Evolutionary conservation across 2,329 filamentous ascomycete species (phyloP).

Genomic region (Dactylellina sp.): DNA sequence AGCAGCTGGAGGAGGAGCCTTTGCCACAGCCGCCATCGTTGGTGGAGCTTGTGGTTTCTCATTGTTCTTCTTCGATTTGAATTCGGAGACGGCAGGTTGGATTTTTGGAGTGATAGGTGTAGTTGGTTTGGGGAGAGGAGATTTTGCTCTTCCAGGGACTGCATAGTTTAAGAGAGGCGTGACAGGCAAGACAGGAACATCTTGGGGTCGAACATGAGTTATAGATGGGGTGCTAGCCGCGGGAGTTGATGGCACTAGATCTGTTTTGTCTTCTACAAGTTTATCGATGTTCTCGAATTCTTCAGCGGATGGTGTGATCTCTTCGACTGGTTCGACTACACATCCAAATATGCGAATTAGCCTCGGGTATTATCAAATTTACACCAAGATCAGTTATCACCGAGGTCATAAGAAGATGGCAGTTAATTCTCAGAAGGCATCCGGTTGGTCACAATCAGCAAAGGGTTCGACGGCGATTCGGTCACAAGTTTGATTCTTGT

Average conservation of each 20-base stretch:
- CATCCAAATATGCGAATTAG: slow-evolving; percentile 36
- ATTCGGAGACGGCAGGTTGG: slow-evolving; percentile 27
- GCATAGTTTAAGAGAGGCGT: slow-evolving; percentile 49
- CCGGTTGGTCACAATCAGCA: slow-evolving; percentile 47
- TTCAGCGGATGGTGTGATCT: slow-evolving; percentile 43
- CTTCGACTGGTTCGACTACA: slow-evolving; percentile 53
- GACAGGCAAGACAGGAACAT: slow-evolving; percentile 43
- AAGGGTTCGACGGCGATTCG: slow-evolving; percentile 11
- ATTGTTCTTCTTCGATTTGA: slow-evolving; percentile 48
- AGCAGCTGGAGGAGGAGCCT: slow-evolving; percentile 23
- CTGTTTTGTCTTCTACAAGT: slow-evolving; percentile 49
- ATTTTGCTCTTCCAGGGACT: slow-evolving; percentile 25
- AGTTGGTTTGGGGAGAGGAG: slow-evolving; percentile 29
- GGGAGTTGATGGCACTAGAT: slow-evolving; percentile 35
- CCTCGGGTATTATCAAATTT: slow-evolving; percentile 31
- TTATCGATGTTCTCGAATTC: slow-evolving; percentile 49
- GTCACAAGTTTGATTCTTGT: slow-evolving; percentile 25
- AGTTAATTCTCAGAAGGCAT: slow-evolving; percentile 17
- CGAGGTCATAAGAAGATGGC: slow-evolving; percentile 16
- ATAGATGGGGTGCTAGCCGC: slow-evolving; percentile 15
- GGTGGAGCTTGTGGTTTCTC: slow-evolving; percentile 37
- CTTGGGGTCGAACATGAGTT: slow-evolving; percentile 37
- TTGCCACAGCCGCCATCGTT: slow-evolving; percentile 46
- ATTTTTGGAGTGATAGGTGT: slow-evolving; percentile 35
- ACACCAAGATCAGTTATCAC: slow-evolving; percentile 19